phyloP scores from a whole-genome alignment of 2,329 filamentous ascomycete species.

The Taxawa tesnikishii region DNA sequence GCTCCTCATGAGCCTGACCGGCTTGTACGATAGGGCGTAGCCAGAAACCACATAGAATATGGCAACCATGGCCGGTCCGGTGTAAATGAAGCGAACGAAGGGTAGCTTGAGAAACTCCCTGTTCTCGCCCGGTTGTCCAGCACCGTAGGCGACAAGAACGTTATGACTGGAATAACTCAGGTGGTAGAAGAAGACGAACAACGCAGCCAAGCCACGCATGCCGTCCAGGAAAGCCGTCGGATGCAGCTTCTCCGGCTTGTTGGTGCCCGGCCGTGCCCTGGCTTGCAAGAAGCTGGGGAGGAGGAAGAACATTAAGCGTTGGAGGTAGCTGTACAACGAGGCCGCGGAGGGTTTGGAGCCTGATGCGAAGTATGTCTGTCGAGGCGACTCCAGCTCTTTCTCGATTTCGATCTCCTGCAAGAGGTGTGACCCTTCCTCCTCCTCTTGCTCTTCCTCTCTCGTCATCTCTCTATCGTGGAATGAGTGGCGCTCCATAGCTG shows the following conservation, averaged over 20 bases:
- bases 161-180: conserved; percentile 6
- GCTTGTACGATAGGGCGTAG: conserved; percentile 43
- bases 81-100: conserved; percentile 41
- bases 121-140: conserved; percentile 8
- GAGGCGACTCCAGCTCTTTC: not conserved
- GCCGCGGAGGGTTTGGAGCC: not conserved
- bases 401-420: conserved; percentile 2
- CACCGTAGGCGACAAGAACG: conserved; percentile 7
- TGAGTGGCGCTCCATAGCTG: conserved; percentile 1
- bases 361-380: not conserved
- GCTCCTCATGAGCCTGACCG: conserved; percentile 10
- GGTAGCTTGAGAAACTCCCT: conserved; percentile 33
- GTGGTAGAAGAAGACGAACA: conserved; percentile 14
- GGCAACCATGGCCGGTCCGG: conserved; percentile 44
- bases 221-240: conserved; percentile 13
- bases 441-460: no score
- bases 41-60: conserved; percentile 53
- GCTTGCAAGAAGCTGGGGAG: conserved; percentile 4
- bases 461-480: conserved; percentile 3
- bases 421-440: conserved; percentile 4
- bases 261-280: not conserved
- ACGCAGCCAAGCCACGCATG: conserved; percentile 12
- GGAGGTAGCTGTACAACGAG: not conserved
- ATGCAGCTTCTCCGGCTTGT: conserved; percentile 3
- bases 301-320: conserved; percentile 4